Conservation (phyloP, 2,329 filamentous ascomycete species). For the Beauveria caledonica region DNA sequence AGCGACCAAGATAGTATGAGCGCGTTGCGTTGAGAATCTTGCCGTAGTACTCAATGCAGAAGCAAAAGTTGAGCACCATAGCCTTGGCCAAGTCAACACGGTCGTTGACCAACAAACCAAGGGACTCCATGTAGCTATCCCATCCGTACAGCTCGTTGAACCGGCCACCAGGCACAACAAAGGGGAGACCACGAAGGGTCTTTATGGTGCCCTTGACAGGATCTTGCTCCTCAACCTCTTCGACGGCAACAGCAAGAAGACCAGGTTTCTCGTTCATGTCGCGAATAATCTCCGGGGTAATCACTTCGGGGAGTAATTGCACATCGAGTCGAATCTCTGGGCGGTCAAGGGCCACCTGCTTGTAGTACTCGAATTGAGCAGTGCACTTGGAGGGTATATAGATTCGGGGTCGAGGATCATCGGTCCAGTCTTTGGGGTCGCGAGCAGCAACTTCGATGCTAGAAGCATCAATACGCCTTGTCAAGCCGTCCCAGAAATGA, state of each 20-base stretch:
- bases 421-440: conserved; percentile 94
- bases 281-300: conserved; percentile 72
- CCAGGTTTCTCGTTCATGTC: conserved; percentile 84
- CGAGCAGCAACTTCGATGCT: conserved; percentile 77
- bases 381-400: conserved; percentile 81
- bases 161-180: conserved; percentile 92
- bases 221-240: conserved; percentile 55
- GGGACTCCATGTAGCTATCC: conserved; percentile 98
- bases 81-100: conserved; percentile 80
- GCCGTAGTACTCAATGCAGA: conserved; percentile 96
- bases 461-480: conserved; percentile 79
- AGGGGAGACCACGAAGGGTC: conserved; percentile 72
- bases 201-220: conserved; percentile 49
- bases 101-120: conserved; percentile 80
- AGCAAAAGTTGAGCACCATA: conserved; percentile 95
- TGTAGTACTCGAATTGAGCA: conserved; percentile 86
- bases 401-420: conserved; percentile 79
- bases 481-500: conserved; percentile 89
- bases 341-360: conserved; percentile 63
- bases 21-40: conserved; percentile 97
- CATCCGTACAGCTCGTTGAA: conserved; percentile 99
- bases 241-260: conserved; percentile 82
- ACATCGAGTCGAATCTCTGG: conserved; percentile 88
- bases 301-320: conserved; percentile 63
- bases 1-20: conserved; percentile 89